Base-by-base conservation (phyloP, 129 eudicot genomes). In the Heracleum sosnowskyi region DNA sequence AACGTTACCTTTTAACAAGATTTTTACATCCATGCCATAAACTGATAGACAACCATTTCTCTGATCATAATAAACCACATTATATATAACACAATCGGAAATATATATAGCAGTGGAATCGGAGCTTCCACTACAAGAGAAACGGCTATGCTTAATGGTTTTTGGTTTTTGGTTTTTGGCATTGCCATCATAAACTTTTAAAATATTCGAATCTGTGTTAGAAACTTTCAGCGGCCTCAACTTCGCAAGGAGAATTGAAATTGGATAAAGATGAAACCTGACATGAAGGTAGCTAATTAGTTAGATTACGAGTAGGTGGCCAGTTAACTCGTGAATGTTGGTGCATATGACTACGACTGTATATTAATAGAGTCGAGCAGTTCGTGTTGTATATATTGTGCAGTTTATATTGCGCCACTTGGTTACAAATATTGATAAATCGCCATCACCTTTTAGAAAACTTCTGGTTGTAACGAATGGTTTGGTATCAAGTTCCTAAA, bases 401-500 rank as follows among this genome's bases (percentile, higher is more conserved):
- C 12, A n/a, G 33, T 60, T 60, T 10, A 10, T n/a, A 60, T 60
- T 60, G 26, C 68, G 68, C 68, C 68, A 60, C 68, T n/a, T 60
- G 16, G 22, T 60, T 26, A n/a, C 33, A 60, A 26, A 60, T 10
- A 60, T 26, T 60, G 33, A 60, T 60, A 26, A 9, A 60, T 60
- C 68, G 26, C 68, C 15, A n/a, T 60, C 33, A 60, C 68, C 24
- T 60, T 60, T 60, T 22, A 7, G 16, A 26, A 26, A n/a, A 60
- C 68, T 60, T 60, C 33, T 26, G 68, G 68, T 60, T 60, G 33
- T 60, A 60, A 60, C 68, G 31, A 60, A 60, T 60, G 33, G 33
- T 60, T 60, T 60, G 68, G 68, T 60, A 60, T 60, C 68, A 60
- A 60, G 68, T 60, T 60, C 33, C 33, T 60, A 60, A 57, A 26